phyloP scores from a whole-genome alignment of 2,329 filamentous ascomycete genomes.

The Thelonectria blattea region DNA sequence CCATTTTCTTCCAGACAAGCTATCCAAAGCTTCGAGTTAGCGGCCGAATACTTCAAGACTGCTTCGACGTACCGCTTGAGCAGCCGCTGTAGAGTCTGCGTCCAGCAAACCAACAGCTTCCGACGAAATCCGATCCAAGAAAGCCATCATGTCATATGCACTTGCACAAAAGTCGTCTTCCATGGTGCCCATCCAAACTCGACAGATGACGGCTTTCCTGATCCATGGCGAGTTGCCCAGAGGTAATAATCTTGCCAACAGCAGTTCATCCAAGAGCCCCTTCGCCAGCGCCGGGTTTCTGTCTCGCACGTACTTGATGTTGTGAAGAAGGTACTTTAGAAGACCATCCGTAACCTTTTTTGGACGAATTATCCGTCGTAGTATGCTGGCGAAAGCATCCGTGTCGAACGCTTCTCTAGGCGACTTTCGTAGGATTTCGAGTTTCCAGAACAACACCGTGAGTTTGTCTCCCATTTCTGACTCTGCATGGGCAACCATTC shows the following conservation, averaged over 20 bases:
- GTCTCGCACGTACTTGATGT: conserved; percentile 69
- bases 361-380: conserved; percentile 66
- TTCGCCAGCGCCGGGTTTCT: conserved; percentile 57
- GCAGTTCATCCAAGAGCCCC: conserved; percentile 66
- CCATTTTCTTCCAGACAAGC: conserved; percentile 84
- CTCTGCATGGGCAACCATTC: conserved; percentile 67
- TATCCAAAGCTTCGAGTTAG: conserved; percentile 43
- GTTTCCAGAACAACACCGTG: conserved; percentile 68
- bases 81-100: conserved; percentile 67
- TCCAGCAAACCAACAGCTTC: conserved; percentile 56
- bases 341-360: conserved; percentile 66
- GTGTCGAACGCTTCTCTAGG: conserved; percentile 56
- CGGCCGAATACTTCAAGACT: conserved; percentile 4
- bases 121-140: conserved; percentile 44
- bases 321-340: conserved; percentile 70
- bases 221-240: conserved; percentile 63
- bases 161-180: conserved; percentile 43
- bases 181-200: conserved; percentile 68
- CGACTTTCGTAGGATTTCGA: conserved; percentile 66
- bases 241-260: conserved; percentile 61
- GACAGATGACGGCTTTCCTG: conserved; percentile 71
- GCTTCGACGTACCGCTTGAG: conserved; percentile 63
- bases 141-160: conserved; percentile 35
- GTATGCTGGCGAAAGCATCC: conserved; percentile 55
- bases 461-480: conserved; percentile 68